A percentile compares a stretch with the other conserved stretches of the same genome.
Conservation (phyloP, 1,284 basidiomycete genomes). For the Xanthoconium separans region DNA sequence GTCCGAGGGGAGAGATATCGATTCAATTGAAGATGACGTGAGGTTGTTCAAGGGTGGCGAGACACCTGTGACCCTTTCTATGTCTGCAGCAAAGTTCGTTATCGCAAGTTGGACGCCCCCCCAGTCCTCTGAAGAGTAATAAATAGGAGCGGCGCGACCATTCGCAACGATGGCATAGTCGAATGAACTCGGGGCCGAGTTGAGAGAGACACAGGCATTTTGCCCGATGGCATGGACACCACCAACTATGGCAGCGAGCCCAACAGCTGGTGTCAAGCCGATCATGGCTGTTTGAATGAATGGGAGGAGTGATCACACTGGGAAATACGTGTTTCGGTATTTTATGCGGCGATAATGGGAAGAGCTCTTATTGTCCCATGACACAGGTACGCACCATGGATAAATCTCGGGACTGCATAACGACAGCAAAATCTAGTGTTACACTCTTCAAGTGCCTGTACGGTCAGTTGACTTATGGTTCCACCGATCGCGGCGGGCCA, state of each 20-base stretch:
- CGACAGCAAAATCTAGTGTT: background rate
- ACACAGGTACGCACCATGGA: background rate
- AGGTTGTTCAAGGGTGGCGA: conserved; percentile 35
- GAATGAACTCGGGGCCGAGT: conserved; percentile 29
- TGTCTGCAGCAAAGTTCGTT: conserved; percentile 43
- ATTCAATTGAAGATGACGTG: conserved; percentile 1
- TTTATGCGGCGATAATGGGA: background rate
- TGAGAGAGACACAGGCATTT: conserved; percentile 33
- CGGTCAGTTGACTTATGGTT: background rate
- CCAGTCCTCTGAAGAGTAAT: conserved; percentile 55
- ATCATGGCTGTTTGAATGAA: background rate
- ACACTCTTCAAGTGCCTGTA: background rate
- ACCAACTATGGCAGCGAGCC: background rate
- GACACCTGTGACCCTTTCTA: conserved; percentile 57
- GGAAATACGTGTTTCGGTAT: background rate
- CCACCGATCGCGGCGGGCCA: background rate
- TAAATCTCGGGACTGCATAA: background rate
- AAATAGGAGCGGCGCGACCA: conserved; percentile 47
- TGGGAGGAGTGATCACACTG: background rate
- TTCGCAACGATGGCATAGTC: conserved; percentile 42
- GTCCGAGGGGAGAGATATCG: background rate
- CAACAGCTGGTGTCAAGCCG: background rate
- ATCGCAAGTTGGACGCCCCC: conserved; percentile 65
- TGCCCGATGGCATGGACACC: conserved; percentile 32
- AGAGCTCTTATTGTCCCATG: background rate